phyloP scores from a whole-genome alignment of 306 rosid species.

The Lathyrus oleraceus region DNA sequence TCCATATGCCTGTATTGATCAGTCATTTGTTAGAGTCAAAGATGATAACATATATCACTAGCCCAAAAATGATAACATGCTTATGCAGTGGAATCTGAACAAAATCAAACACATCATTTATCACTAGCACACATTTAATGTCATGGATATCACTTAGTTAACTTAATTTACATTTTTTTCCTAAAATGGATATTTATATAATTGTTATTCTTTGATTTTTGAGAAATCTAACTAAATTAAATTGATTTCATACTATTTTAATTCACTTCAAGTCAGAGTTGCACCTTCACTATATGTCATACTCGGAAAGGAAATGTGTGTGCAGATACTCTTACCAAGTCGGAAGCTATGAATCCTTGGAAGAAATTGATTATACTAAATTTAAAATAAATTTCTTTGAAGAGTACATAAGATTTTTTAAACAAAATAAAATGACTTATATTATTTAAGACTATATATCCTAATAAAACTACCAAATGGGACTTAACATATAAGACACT shows the following conservation, averaged over 20 bases:
- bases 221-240: too few relatives aligned
- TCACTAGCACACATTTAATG: not conserved
- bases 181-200: too few relatives aligned
- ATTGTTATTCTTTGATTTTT: too few relatives aligned
- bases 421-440: too few relatives aligned
- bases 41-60: not conserved
- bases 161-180: not conserved
- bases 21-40: conserved; percentile 26
- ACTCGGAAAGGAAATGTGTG: not conserved
- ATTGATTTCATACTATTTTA: too few relatives aligned
- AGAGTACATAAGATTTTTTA: too few relatives aligned
- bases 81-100: not conserved
- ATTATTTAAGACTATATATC: not conserved
- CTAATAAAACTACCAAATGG: not conserved
- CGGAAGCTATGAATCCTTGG: not conserved
- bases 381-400: not conserved
- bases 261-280: too few relatives aligned
- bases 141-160: not conserved
- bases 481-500: not conserved
- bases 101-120: not conserved
- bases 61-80: not conserved
- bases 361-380: not conserved
- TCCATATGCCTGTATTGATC: conserved; percentile 70
- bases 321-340: not conserved
- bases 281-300: too few relatives aligned